Evolutionary conservation across 306 rosid species (phyloP).

Genomic region (Glycyrrhiza uralensis): DNA sequence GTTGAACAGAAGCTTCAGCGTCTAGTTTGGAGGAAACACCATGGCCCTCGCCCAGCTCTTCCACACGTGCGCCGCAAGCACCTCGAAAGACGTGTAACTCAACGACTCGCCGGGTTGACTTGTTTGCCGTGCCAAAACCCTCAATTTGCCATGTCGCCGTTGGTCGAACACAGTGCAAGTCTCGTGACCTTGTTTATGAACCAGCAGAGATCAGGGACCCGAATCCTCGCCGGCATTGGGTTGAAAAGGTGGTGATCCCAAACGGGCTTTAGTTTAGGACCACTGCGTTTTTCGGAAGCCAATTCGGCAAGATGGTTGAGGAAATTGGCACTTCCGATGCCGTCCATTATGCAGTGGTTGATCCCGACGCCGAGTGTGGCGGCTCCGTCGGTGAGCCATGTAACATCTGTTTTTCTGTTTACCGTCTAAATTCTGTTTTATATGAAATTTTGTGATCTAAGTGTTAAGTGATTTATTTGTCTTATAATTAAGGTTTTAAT

Average conservation of each 20-base stretch:
- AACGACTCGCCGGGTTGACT: conserved; percentile 14
- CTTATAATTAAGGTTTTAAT: no score
- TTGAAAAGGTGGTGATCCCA: conserved; percentile 79
- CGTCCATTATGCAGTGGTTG: conserved; percentile 76
- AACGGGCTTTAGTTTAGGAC: conserved; percentile 32
- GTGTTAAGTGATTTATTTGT: no score
- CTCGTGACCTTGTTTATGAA: conserved; percentile 52
- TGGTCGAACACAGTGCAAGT: conserved; percentile 47
- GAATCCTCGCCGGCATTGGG: background rate
- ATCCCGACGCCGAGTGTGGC: conserved; percentile 72
- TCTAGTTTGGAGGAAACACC: conserved; percentile 60
- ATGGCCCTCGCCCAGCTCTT: conserved; percentile 84
- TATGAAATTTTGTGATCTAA: no score
- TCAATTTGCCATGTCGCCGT: conserved; percentile 38
- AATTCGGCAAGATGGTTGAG: conserved; percentile 58
- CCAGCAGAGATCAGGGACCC: conserved; percentile 64
- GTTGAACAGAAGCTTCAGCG: conserved; percentile 64
- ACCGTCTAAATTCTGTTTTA: no score
- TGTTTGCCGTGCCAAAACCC: conserved; percentile 32
- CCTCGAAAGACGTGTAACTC: conserved; percentile 73
- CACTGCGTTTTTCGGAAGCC: conserved; percentile 34
- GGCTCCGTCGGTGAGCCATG: conserved; percentile 73
- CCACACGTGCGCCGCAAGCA: conserved; percentile 81
- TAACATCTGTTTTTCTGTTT: no score
- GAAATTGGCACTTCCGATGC: conserved; percentile 74